A percentile compares a stretch with the other conserved stretches of the same genome.
These are phyloP conservation scores for Fusarium sp. DNA, from an alignment of 2,329 filamentous ascomycete genomes.

Conservation along the genomic window DNA sequence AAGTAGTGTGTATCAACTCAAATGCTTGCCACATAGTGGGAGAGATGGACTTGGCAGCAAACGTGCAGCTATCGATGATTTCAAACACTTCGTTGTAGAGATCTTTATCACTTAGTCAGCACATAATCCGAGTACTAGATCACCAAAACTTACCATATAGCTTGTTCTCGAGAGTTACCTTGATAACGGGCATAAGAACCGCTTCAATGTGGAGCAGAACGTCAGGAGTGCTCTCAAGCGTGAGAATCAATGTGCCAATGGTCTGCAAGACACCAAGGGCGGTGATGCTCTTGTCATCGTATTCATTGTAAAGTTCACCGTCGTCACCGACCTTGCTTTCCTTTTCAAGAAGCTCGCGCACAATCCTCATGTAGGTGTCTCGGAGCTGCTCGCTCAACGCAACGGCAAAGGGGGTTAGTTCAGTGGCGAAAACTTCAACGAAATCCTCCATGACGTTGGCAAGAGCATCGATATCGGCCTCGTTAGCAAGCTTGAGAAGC, in stretches of 20 bases:
- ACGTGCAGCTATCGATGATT: conserved; percentile 99
- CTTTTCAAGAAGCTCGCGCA: conserved; percentile 89
- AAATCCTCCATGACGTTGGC: conserved; percentile 99
- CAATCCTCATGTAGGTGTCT: conserved; percentile 94
- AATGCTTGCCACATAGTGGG: conserved; percentile 99
- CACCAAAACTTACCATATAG: conserved; percentile 75
- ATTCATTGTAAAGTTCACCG: conserved; percentile 86
- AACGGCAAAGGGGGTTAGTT: conserved; percentile 96
- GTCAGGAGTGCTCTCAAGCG: conserved; percentile 95
- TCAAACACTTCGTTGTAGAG: conserved; percentile 99
- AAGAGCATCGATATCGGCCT: conserved; percentile 95
- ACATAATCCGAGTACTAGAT: background rate
- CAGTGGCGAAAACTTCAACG: conserved; percentile 96
- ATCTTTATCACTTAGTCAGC: conserved; percentile 62
- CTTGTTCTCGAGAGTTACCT: conserved; percentile 96
- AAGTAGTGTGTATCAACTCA: conserved; percentile 94
- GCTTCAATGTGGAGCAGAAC: conserved; percentile 94
- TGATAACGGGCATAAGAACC: conserved; percentile 96
- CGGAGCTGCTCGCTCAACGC: conserved; percentile 94
- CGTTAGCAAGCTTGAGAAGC: conserved; percentile 94
- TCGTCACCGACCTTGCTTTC: conserved; percentile 80
- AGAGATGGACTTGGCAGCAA: conserved; percentile 94
- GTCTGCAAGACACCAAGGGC: conserved; percentile 96
- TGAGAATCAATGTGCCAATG: conserved; percentile 96
- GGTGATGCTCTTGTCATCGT: conserved; percentile 99